phyloP scores from a whole-genome alignment of 805 yeast genomes.

The Candida cerambycidarum region DNA sequence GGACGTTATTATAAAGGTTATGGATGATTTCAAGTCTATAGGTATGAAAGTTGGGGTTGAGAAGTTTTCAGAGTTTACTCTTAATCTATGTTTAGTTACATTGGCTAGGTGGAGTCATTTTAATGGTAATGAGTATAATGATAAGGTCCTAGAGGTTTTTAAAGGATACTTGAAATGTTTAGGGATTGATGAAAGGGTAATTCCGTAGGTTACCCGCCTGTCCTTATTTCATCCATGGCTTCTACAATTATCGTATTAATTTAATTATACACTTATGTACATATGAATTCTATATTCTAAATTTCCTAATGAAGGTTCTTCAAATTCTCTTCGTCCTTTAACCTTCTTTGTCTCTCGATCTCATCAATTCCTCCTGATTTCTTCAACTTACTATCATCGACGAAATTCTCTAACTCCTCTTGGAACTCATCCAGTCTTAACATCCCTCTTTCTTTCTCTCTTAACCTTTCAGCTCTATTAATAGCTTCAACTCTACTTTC shows the following conservation, averaged over 20 bases:
- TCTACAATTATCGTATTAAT: neutral
- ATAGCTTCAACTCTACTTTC: slow-evolving; percentile 85
- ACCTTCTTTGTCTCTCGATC: slow-evolving; percentile 64
- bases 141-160: slow-evolving; percentile 4
- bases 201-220: too few species aligned
- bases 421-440: slow-evolving; percentile 64
- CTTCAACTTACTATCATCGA: slow-evolving; percentile 71
- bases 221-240: too few species aligned
- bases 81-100: slow-evolving; percentile 9
- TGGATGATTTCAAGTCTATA: neutral
- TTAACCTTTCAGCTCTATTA: slow-evolving; percentile 76
- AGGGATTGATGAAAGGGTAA: too few species aligned
- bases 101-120: slow-evolving; percentile 8
- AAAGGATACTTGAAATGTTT: neutral
- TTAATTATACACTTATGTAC: neutral
- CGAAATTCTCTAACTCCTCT: slow-evolving; percentile 83
- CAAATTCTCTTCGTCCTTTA: slow-evolving; percentile 71
- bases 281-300: too few species aligned
- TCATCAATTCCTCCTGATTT: slow-evolving; percentile 90
- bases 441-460: slow-evolving; percentile 68
- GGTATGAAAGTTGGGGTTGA: slow-evolving; percentile 8
- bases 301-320: slow-evolving; percentile 30
- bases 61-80: slow-evolving; percentile 7
- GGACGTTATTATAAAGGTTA: neutral
- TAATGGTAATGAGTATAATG: slow-evolving; percentile 8